Conservation (phyloP, 345 rosid species). For the Acer saccharum region DNA sequence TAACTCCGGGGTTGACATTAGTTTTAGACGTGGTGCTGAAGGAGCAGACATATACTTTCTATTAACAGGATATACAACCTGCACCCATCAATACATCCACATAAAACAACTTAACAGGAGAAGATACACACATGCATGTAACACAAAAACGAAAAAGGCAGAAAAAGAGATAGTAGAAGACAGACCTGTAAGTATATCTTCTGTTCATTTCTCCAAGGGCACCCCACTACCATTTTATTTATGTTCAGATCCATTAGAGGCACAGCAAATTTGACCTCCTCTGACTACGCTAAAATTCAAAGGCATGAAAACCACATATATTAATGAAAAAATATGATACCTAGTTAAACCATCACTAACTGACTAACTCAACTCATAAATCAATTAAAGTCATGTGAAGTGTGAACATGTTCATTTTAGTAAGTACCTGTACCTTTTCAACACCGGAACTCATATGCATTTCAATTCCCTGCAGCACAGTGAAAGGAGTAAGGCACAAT, state of each 20-base stretch:
- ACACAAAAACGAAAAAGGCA: not conserved
- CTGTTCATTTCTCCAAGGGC: conserved; percentile 90
- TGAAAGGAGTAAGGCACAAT: conserved; percentile 2
- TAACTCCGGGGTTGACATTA: conserved; percentile 69
- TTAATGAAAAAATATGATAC: conserved; percentile 20
- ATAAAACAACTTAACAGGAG: not conserved
- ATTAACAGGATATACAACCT: conserved; percentile 86
- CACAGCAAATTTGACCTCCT: conserved; percentile 92
- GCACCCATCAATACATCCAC: conserved; percentile 25
- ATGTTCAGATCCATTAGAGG: conserved; percentile 81
- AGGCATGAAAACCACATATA: conserved; percentile 48
- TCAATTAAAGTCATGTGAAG: conserved; percentile 14
- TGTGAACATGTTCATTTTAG: conserved; percentile 21
- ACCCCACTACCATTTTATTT: conserved; percentile 76
- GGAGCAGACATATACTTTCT: conserved; percentile 70
- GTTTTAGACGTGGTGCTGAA: conserved; percentile 81
- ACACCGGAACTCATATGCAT: conserved; percentile 74
- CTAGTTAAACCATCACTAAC: not conserved
- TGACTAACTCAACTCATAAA: not conserved
- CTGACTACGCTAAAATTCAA: conserved; percentile 78
- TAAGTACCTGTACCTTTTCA: conserved; percentile 96
- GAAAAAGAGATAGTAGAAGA: conserved; percentile 19
- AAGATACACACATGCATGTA: not conserved
- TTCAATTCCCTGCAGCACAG: conserved; percentile 79
- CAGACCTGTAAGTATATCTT: conserved; percentile 90